phyloP scores from a whole-genome alignment of 2,329 filamentous ascomycete species.

The Plenodomus lindquistii region DNA sequence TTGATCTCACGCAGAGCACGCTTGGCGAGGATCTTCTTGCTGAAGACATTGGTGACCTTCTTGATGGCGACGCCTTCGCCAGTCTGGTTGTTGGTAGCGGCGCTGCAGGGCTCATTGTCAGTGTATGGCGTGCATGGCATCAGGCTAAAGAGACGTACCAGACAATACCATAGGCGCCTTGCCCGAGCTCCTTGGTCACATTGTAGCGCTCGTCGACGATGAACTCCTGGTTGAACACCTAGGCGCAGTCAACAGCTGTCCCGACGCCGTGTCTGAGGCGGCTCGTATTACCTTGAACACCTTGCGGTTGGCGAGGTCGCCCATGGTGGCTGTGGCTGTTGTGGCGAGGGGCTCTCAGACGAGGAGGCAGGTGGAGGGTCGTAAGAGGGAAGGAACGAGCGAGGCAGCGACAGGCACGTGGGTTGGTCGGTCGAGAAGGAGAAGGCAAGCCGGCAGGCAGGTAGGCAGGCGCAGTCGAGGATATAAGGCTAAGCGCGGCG shows the following conservation, averaged over 20 bases:
- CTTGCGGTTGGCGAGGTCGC: constrained; percentile 73
- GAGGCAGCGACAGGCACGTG: constrained; percentile 4
- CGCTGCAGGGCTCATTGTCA: constrained; percentile 59
- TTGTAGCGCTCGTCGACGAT: constrained; percentile 97
- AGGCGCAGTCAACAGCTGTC: constrained; percentile 2
- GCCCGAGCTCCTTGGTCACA: constrained; percentile 96
- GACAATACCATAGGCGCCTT: constrained; percentile 98
- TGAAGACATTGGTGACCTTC: constrained; percentile 99
- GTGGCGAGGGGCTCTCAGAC: constrained; percentile 5
- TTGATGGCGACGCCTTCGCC: constrained; percentile 97
- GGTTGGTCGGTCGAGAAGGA: constrained; percentile 8
- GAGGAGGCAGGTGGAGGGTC: not conserved
- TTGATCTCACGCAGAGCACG: constrained; percentile 97
- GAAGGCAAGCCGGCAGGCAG: constrained; percentile 5
- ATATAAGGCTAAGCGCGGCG: constrained; percentile 36
- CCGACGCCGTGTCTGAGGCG: not conserved
- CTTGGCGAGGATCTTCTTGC: constrained; percentile 99
- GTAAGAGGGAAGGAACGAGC: constrained; percentile 2
- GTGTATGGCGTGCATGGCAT: constrained; percentile 7
- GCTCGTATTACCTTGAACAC: constrained; percentile 33
- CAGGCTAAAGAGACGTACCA: constrained; percentile 64
- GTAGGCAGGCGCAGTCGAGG: constrained; percentile 21
- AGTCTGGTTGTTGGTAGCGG: constrained; percentile 87
- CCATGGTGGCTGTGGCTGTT: constrained; percentile 49
- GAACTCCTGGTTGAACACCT: constrained; percentile 97